These are phyloP conservation scores for Aspergillus sp. DNA, from an alignment of 2,329 filamentous ascomycete species.

Conservation along the genomic window DNA sequence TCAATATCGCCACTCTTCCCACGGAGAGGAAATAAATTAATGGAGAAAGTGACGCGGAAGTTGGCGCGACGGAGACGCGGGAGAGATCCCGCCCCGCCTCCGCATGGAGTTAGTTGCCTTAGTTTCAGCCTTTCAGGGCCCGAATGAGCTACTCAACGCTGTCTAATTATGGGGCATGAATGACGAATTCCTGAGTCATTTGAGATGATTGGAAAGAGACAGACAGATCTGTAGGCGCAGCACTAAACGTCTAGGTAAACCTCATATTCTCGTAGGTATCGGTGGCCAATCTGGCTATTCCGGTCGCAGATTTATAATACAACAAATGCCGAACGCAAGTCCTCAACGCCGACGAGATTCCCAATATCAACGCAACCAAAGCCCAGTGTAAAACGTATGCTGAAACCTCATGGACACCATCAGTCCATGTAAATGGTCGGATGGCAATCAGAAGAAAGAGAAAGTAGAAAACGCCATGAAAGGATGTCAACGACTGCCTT, in stretches of 20 bases:
- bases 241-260: neutral
- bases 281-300: neutral
- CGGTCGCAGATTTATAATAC: neutral
- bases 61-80: constrained; percentile 10
- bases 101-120: neutral
- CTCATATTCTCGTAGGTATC: neutral
- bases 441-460: neutral
- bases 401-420: neutral
- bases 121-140: no score
- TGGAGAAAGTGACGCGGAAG: constrained; percentile 7
- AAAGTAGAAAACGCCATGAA: neutral
- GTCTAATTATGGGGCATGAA: neutral
- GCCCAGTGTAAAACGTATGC: neutral
- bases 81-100: constrained; percentile 16
- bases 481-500: neutral
- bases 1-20: neutral
- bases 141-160: neutral
- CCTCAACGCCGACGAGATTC: neutral
- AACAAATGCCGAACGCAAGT: neutral
- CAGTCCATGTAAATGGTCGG: neutral
- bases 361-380: neutral
- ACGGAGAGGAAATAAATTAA: neutral
- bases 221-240: neutral
- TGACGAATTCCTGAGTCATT: constrained; percentile 2
- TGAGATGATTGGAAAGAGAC: neutral